phyloP scores from a whole-genome alignment of 768 basidiomycete species.

The Boletus reticuloceps region DNA sequence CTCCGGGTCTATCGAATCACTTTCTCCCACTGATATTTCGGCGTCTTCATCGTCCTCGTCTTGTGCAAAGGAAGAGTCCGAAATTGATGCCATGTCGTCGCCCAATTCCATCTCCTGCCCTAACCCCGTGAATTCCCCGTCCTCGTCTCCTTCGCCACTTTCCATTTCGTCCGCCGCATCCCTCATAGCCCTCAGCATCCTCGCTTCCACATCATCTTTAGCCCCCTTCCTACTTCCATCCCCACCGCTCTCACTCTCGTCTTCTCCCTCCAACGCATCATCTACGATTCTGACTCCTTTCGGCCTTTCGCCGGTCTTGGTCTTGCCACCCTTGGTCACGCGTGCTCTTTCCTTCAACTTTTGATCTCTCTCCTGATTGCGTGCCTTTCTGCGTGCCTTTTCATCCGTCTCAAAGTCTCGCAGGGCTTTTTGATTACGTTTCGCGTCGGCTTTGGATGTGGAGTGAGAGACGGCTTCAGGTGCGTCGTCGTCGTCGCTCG shows the following conservation, averaged over 20 bases:
- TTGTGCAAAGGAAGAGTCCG: slow-evolving; percentile 13
- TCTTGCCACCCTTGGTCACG: slow-evolving; percentile 7
- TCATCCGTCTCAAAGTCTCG: slow-evolving; percentile 36
- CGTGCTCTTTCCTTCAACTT: slow-evolving; percentile 49
- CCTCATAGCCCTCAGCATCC: slow-evolving; percentile 30
- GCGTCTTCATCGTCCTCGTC: slow-evolving; percentile 15
- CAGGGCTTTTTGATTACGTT: slow-evolving; percentile 36
- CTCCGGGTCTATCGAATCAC: slow-evolving; percentile 7
- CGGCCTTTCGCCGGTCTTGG: slow-evolving; percentile 7
- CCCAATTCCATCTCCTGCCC: slow-evolving; percentile 7
- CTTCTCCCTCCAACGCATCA: slow-evolving; percentile 8
- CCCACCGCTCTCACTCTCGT: slow-evolving; percentile 25
- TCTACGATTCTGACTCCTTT: slow-evolving; percentile 16
- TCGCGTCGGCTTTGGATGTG: slow-evolving; percentile 41
- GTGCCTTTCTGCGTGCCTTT: slow-evolving; percentile 41
- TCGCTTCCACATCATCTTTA: slow-evolving; percentile 18
- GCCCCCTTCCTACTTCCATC: slow-evolving; percentile 23
- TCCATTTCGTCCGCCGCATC: slow-evolving; percentile 25
- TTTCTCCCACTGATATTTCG: slow-evolving; percentile 10
- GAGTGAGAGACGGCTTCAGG: slow-evolving; percentile 52
- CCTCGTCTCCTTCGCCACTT: slow-evolving; percentile 13
- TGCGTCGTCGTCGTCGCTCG: slow-evolving; percentile 42
- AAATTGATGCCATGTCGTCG: slow-evolving; percentile 9
- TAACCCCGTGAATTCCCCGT: slow-evolving; percentile 11
- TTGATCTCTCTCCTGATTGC: slow-evolving; percentile 47